Evolutionary conservation across 2,329 filamentous ascomycete species (phyloP).

Genomic region (Sporothrix brasiliensis): DNA sequence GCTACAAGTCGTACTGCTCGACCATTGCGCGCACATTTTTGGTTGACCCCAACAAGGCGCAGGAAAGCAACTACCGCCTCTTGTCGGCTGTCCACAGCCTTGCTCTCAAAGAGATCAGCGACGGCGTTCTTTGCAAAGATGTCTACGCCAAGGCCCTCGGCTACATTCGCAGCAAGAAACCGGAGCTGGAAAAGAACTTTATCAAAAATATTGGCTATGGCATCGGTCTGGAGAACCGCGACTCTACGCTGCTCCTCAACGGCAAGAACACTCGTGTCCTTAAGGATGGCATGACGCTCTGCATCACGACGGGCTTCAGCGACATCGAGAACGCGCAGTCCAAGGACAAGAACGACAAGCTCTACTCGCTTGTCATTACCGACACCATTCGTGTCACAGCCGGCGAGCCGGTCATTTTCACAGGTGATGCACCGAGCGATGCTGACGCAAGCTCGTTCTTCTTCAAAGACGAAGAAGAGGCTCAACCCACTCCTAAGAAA

Average conservation of each 20-base stretch:
- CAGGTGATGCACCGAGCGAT: conserved; percentile 86
- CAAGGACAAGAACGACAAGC: conserved; percentile 86
- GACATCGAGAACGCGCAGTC: conserved; percentile 85
- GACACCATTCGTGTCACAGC: conserved; percentile 89
- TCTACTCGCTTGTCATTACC: conserved; percentile 85
- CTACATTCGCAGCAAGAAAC: conserved; percentile 85
- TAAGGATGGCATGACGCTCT: conserved; percentile 96
- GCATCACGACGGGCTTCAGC: conserved; percentile 84
- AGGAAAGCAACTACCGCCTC: conserved; percentile 92
- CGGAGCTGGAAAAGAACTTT: conserved; percentile 93
- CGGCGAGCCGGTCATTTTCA: conserved; percentile 83
- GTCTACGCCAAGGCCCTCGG: conserved; percentile 85
- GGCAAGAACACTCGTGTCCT: conserved; percentile 80
- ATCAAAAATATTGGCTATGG: conserved; percentile 89
- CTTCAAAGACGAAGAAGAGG: conserved; percentile 94
- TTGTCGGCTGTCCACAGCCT: conserved; percentile 81
- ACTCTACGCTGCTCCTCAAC: conserved; percentile 80
- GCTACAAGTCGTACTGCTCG: conserved; percentile 95
- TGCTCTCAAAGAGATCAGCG: conserved; percentile 87
- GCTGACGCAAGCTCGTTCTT: conserved; percentile 96
- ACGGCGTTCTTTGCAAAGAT: conserved; percentile 84
- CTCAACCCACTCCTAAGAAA: conserved; percentile 84
- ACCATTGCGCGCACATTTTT: conserved; percentile 91
- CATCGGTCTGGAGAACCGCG: conserved; percentile 88
- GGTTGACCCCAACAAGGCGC: conserved; percentile 93